Evolutionary conservation across 2,329 filamentous ascomycete species (phyloP), one percentile per base, ranked within the genome.

Genomic region (Fusarium cicatricum): DNA sequence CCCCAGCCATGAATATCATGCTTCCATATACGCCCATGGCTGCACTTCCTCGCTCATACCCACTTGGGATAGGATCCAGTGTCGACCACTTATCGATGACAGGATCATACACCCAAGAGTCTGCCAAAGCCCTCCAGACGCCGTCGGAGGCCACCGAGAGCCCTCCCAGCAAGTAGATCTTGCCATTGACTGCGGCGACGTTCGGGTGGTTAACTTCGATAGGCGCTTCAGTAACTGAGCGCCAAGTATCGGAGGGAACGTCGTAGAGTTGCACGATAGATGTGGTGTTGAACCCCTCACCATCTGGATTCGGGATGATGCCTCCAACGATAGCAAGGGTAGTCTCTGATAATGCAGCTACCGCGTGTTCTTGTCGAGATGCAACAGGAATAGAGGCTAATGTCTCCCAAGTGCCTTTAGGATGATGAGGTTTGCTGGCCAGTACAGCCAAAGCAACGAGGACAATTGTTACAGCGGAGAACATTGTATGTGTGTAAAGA

Each of bases 101-200:
- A 3, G 68, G 63, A 29, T 74, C 67, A 19, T 75, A 77, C 1
- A 72, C 67, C 52, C 66, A 73, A 4, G 66, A 68, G 9, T 70
- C 58, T 0, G 60, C 23, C 3, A 69, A 47, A 1, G 69, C 70
- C 11, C 52, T 38, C 73, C 73, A 76, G 0, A 60, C 56, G 15
- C 48, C 58, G 11, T 67, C 55, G 11, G 52, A 36, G 4, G 60
- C 61, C 8, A 60, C 65, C 2, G 60, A 59, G 2, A 78, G 66
- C 0, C 74, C 76, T 6, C 77, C 76, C 3, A 79, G 64, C 0
- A 78, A 42, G 49, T 77, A 78, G 11, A 78, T 66, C 47, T 74
- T 74, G 38, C 70, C 70, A 37, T 72, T 53, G 3, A 75, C 64
- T 0, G 62, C 71, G 7, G 72, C 76, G 16, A 68, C 71, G 44